A percentile compares a stretch with the other conserved stretches of the same genome.
Evolutionary conservation across 768 basidiomycete species (phyloP).

Genomic region (Phlebiopsis gigantea): DNA sequence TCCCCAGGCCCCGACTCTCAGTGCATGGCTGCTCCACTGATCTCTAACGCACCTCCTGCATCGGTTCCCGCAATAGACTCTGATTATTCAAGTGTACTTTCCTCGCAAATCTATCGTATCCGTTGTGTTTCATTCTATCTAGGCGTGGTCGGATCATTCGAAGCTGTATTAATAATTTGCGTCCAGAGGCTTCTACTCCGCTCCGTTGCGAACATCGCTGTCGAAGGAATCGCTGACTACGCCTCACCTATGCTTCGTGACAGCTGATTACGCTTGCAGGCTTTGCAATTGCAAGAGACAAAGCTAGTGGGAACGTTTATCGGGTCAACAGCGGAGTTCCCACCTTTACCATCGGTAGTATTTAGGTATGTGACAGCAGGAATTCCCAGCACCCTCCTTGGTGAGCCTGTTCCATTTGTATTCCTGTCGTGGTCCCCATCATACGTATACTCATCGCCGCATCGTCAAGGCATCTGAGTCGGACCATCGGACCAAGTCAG

Average conservation of each 20-base stretch:
- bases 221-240: too few relatives aligned
- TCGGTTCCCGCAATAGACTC: neutral
- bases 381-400: too few relatives aligned
- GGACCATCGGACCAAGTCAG: too few relatives aligned
- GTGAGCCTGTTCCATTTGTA: too few relatives aligned
- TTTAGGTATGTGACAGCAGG: too few relatives aligned
- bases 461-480: too few relatives aligned
- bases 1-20: neutral
- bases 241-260: too few relatives aligned
- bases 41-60: neutral
- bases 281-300: too few relatives aligned
- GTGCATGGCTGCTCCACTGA: neutral
- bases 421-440: too few relatives aligned
- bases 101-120: neutral
- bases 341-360: neutral
- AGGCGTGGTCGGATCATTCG: neutral
- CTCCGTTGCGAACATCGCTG: neutral
- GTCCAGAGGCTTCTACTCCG: neutral
- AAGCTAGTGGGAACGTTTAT: neutral
- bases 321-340: neutral
- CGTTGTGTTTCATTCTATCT: neutral
- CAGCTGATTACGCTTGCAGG: too few relatives aligned
- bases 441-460: too few relatives aligned
- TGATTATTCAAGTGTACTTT: neutral
- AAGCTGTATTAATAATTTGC: neutral